Evolutionary conservation across 768 basidiomycete species (phyloP).

Genomic region (Suillus luteus): DNA sequence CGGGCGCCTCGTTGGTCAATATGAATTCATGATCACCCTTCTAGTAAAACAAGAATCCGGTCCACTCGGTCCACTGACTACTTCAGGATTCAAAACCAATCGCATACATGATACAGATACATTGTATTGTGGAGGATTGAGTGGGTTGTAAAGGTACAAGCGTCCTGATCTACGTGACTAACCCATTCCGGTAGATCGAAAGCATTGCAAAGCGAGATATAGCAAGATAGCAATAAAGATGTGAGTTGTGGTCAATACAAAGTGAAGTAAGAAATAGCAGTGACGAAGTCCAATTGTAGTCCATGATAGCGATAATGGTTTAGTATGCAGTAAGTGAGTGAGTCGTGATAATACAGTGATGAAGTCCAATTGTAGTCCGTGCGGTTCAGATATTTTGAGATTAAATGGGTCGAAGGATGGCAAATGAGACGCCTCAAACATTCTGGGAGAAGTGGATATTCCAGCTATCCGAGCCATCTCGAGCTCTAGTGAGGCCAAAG

Average conservation of each 20-base stretch:
- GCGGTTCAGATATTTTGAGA: neutral
- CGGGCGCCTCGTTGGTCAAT: neutral
- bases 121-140: neutral
- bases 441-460: slow-evolving; percentile 27
- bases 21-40: neutral
- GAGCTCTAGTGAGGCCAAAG: slow-evolving; percentile 31
- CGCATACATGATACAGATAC: neutral
- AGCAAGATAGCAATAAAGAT: slow-evolving; percentile 6
- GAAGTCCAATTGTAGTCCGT: neutral
- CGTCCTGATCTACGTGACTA: neutral
- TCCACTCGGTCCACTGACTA: neutral
- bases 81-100: neutral
- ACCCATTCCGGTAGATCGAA: neutral
- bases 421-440: slow-evolving; percentile 19
- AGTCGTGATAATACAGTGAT: neutral
- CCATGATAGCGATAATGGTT: neutral
- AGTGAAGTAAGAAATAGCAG: neutral
- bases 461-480: slow-evolving; percentile 32
- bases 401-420: neutral
- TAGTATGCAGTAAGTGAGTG: neutral
- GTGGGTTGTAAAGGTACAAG: neutral
- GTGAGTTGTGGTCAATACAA: neutral
- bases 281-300: neutral
- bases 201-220: neutral
- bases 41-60: neutral